These are phyloP conservation scores for Candida montana DNA, from an alignment of 805 yeast genomes.

Conservation along the genomic window DNA sequence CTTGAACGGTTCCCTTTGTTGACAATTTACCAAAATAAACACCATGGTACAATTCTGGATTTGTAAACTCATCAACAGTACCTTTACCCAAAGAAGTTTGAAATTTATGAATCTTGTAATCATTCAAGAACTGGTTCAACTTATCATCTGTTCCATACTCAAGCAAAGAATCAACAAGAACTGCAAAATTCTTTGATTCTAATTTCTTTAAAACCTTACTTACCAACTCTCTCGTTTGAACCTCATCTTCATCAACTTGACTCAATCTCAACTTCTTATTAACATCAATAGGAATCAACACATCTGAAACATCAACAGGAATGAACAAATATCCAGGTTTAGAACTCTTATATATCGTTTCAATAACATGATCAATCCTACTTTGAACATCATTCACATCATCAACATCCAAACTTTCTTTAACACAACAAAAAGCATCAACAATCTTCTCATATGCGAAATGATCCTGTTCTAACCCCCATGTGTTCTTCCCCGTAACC, in stretches of 20 bases:
- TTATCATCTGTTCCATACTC: slow-evolving; percentile 34
- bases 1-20: slow-evolving; percentile 36
- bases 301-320: slow-evolving; percentile 56
- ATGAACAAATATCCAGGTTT: slow-evolving; percentile 70
- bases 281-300: slow-evolving; percentile 27
- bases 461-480: slow-evolving; percentile 48
- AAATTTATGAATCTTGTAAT: slow-evolving; percentile 23
- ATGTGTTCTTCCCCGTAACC: slow-evolving; percentile 41
- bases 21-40: slow-evolving; percentile 60
- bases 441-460: slow-evolving; percentile 51
- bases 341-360: slow-evolving; percentile 40
- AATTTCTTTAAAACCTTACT: slow-evolving; percentile 42
- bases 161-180: slow-evolving; percentile 68
- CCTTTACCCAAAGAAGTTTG: slow-evolving; percentile 14
- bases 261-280: slow-evolving; percentile 21
- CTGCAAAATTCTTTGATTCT: slow-evolving; percentile 50
- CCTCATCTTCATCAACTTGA: slow-evolving; percentile 17
- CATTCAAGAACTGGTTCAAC: slow-evolving; percentile 42
- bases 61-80: slow-evolving; percentile 32
- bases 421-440: slow-evolving; percentile 47
- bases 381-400: slow-evolving; percentile 48
- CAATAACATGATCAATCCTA: slow-evolving; percentile 56
- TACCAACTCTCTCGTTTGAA: slow-evolving; percentile 32
- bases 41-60: slow-evolving; percentile 56
- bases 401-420: slow-evolving; percentile 40